These are phyloP conservation scores for Asclepias syriaca DNA, from an alignment of 257 asterid genomes.

Conservation along the genomic window DNA sequence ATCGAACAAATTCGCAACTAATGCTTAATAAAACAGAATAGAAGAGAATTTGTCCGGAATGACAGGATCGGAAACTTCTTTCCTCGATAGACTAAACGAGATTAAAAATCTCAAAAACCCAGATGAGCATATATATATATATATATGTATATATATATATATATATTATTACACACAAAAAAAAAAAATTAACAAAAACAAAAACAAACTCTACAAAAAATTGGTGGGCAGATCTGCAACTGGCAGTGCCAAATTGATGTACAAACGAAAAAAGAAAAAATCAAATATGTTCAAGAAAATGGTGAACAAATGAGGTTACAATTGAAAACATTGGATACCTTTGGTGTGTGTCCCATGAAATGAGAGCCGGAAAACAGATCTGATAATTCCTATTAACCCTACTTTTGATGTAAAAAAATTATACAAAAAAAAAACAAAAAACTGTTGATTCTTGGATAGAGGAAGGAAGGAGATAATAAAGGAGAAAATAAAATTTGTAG, in stretches of 20 bases:
- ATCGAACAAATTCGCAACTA: not conserved
- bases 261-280: not conserved
- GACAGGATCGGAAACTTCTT: slow-evolving; percentile 20
- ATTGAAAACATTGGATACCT: slow-evolving; percentile 20
- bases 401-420: slow-evolving; percentile 3
- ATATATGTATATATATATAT: too few species aligned
- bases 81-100: slow-evolving; percentile 7
- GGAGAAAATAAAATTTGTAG: not conserved
- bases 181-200: not conserved
- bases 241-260: not conserved
- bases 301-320: not conserved
- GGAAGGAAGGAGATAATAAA: not conserved
- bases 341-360: slow-evolving; percentile 12
- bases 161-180: too few species aligned
- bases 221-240: not conserved
- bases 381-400: not conserved
- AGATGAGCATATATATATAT: not conserved
- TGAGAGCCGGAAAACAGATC: slow-evolving; percentile 14
- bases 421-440: not conserved
- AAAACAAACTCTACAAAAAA: not conserved
- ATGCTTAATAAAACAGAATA: not conserved
- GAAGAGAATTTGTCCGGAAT: slow-evolving; percentile 11
- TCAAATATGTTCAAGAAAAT: not conserved
- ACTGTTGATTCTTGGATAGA: not conserved
- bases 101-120: not conserved